Evolutionary conservation across 805 yeast species (phyloP), one percentile per base, ranked within the genome.

Genomic region (Wickerhamomyces queroliae): DNA sequence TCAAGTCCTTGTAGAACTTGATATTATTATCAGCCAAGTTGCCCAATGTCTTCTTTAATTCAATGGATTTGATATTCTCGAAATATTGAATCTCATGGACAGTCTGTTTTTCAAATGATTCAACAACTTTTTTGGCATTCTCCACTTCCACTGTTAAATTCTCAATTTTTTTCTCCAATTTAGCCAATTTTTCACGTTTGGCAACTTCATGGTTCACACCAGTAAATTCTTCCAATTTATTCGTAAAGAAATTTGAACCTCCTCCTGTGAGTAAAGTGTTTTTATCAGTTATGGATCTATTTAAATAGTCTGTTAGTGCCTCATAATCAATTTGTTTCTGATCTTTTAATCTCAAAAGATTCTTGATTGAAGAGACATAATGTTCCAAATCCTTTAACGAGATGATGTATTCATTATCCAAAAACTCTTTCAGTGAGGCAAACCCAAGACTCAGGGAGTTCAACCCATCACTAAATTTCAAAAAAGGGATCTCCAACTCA

Each of bases 311-410:
- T 29, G 78, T 75, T 33, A 91, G 67, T 37, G 85, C 95, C 56
- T 93, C 97, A 53, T 83, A 81, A 58, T 91, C 99, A 21, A 91
- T 75, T 51, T 86, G 90, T 59, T 90, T 90, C 56, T 88, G 89
- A 54, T 91, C 98, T 48, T 91, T 88, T 41, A 85, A 70, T 55
- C 83, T 89, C 39, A 93, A 74, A 42, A 91, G 64, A 45, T 72
- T 76, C 52, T 78, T 78, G 48, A 84, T 64, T 18, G 83, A 76
- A 36, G 65, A 67, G 33, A 83, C 75, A 50, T 84, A 93, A 61
- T 86, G 90, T 46, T 91, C 88, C 62, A 93, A 71, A 60, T 93
- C 98, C 48, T 85, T 83, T 48, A 93, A 63, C 11, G 95, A 79
- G 2, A 86, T 84, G 36, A 88, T 70, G 53, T 87, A 93, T 29